Percentiles rank a stretch among this genome's conserved stretches.
Conservation (phyloP, 2,329 filamentous ascomycete species). For the Lasiodiplodia sp. region DNA sequence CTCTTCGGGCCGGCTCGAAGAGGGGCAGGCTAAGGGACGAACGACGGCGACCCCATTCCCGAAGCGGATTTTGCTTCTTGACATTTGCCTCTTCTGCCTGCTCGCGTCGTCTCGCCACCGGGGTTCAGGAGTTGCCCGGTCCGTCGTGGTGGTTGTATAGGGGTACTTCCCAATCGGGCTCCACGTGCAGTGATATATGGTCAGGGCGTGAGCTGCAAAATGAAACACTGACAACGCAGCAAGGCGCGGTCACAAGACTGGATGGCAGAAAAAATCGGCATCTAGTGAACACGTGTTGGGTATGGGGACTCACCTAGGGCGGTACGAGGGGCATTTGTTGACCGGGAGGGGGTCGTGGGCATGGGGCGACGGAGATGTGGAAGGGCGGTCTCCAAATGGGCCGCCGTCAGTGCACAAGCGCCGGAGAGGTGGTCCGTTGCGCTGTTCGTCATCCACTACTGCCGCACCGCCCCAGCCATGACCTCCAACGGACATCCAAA, state of each 20-base stretch:
- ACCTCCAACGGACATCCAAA: background rate
- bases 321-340: background rate
- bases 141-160: conserved; percentile 8
- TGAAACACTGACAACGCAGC: conserved; percentile 27
- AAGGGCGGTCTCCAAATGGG: conserved; percentile 8
- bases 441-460: conserved; percentile 6
- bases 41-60: background rate
- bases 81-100: background rate
- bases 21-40: conserved; percentile 1
- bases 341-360: background rate
- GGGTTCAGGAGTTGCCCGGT: background rate
- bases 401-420: conserved; percentile 15
- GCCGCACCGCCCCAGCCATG: background rate
- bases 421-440: conserved; percentile 11
- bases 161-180: background rate
- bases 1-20: conserved; percentile 22
- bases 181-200: conserved; percentile 18
- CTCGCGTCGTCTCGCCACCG: background rate
- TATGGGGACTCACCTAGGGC: background rate
- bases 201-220: conserved; percentile 2
- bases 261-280: conserved; percentile 12
- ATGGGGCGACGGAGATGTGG: background rate
- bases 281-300: conserved; percentile 21
- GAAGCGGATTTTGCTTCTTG: background rate
- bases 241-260: conserved; percentile 15